Percentiles rank a stretch among this genome's conserved stretches.
Evolutionary conservation across 805 yeast genomes (phyloP).

Genomic region (Millerago galiae): DNA sequence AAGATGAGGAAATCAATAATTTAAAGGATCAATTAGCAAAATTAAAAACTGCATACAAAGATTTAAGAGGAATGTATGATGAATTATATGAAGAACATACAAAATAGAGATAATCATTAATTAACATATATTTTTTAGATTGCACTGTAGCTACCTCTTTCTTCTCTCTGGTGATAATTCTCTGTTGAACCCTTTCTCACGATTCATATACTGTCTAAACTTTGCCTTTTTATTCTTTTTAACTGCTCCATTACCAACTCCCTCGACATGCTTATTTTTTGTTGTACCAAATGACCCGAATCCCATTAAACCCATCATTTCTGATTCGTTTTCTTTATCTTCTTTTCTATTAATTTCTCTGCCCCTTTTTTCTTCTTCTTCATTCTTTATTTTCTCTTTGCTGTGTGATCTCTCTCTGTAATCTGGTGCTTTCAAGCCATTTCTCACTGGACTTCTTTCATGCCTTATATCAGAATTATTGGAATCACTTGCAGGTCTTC

Average conservation of each 20-base stretch:
- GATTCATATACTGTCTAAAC: conserved; percentile 56
- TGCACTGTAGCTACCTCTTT: conserved; percentile 2
- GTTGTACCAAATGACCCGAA: conserved; percentile 49
- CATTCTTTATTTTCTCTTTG: conserved; percentile 3
- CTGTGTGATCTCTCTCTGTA: conserved; percentile 3
- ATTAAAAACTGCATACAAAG: conserved; percentile 53
- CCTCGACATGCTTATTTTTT: conserved; percentile 49
- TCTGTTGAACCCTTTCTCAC: conserved; percentile 49
- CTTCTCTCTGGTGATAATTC: conserved; percentile 43
- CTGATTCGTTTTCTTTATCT: conserved; percentile 7
- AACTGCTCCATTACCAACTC: conserved; percentile 38
- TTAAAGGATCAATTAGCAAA: conserved; percentile 41
- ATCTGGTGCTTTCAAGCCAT: neutral
- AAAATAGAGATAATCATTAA: neutral
- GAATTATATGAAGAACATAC: conserved; percentile 39
- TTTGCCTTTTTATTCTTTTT: conserved; percentile 34
- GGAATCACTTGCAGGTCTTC: too few relatives aligned
- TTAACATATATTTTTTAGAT: too few relatives aligned
- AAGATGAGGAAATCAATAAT: conserved; percentile 28
- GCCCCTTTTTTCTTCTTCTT: conserved; percentile 17
- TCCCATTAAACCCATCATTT: conserved; percentile 48
- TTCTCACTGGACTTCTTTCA: conserved; percentile 3
- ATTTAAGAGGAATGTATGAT: conserved; percentile 54
- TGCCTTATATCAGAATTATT: neutral
- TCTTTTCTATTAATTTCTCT: conserved; percentile 18